A percentile compares a stretch with the other conserved stretches of the same genome.
Evolutionary conservation across 768 basidiomycete genomes (phyloP).

Genomic region (Suillus occidentalis): DNA sequence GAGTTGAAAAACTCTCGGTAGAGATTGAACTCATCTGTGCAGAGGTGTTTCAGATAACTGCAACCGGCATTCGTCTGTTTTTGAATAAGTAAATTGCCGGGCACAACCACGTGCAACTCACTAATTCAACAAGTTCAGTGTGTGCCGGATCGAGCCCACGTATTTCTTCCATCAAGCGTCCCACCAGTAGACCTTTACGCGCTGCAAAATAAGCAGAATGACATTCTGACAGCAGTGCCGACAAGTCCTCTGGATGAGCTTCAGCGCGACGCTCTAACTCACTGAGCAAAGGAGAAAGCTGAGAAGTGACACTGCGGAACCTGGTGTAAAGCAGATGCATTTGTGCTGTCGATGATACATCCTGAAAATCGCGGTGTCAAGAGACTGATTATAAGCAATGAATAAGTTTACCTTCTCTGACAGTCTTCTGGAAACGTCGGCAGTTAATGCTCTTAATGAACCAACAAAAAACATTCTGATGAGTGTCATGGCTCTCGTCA

Average conservation of each 20-base stretch:
- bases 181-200: constrained; percentile 69
- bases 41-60: constrained; percentile 88
- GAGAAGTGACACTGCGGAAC: constrained; percentile 69
- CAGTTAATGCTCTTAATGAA: constrained; percentile 72
- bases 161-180: constrained; percentile 79
- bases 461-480: constrained; percentile 97
- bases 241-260: constrained; percentile 82
- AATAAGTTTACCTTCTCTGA: constrained; percentile 60
- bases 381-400: background rate
- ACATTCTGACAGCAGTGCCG: constrained; percentile 80
- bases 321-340: constrained; percentile 88
- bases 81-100: constrained; percentile 2
- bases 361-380: constrained; percentile 39
- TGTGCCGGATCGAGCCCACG: constrained; percentile 73
- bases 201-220: constrained; percentile 79
- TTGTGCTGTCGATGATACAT: constrained; percentile 77
- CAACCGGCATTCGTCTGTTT: constrained; percentile 86
- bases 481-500: constrained; percentile 96
- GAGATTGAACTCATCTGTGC: constrained; percentile 84
- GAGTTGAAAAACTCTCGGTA: constrained; percentile 86
- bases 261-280: constrained; percentile 82
- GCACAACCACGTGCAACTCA: constrained; percentile 30
- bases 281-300: constrained; percentile 73
- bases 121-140: constrained; percentile 87
- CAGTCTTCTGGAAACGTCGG: constrained; percentile 74